Conservation (phyloP, 2,329 filamentous ascomycete genomes). For the Elsinoe australis region DNA sequence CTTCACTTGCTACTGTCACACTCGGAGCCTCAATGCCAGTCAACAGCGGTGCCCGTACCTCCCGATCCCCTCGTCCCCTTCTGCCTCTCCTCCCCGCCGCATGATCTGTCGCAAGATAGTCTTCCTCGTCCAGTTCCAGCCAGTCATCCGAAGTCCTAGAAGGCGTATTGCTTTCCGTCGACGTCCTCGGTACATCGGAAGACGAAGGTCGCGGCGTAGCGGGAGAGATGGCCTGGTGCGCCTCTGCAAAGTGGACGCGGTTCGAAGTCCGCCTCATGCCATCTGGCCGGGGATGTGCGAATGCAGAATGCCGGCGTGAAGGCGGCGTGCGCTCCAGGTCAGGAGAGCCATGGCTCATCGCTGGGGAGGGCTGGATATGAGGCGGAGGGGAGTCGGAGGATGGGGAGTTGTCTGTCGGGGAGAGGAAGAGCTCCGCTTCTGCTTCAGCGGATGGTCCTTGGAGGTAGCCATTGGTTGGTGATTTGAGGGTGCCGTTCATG, state of each 20-base stretch:
- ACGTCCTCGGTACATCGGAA: slow-evolving; percentile 23
- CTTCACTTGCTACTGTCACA: slow-evolving; percentile 58
- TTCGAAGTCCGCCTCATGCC: slow-evolving; percentile 58
- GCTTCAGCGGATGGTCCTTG: slow-evolving; percentile 9
- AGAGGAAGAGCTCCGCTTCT: slow-evolving; percentile 14
- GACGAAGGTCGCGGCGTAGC: slow-evolving; percentile 25
- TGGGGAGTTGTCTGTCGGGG: slow-evolving; percentile 2
- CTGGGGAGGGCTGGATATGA: neutral
- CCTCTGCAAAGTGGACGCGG: slow-evolving; percentile 63
- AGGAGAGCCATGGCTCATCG: neutral
- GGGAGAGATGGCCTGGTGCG: slow-evolving; percentile 11
- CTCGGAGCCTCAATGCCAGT: slow-evolving; percentile 79
- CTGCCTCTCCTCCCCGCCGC: slow-evolving; percentile 27
- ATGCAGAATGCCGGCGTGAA: slow-evolving; percentile 33
- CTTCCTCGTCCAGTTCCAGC: slow-evolving; percentile 52
- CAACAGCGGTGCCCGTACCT: slow-evolving; percentile 57
- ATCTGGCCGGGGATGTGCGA: slow-evolving; percentile 40
- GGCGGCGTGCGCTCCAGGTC: slow-evolving; percentile 7
- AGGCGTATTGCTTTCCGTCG: slow-evolving; percentile 7
- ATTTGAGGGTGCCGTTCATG: slow-evolving; percentile 13
- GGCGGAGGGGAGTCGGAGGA: slow-evolving; percentile 1
- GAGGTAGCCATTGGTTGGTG: slow-evolving; percentile 6
- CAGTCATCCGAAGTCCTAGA: slow-evolving; percentile 29
- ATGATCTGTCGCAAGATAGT: slow-evolving; percentile 45
- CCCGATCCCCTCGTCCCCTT: slow-evolving; percentile 40